phyloP scores from a whole-genome alignment of 192 early-diverging fungal genomes.

The Borealophlyctis nickersoniae region DNA sequence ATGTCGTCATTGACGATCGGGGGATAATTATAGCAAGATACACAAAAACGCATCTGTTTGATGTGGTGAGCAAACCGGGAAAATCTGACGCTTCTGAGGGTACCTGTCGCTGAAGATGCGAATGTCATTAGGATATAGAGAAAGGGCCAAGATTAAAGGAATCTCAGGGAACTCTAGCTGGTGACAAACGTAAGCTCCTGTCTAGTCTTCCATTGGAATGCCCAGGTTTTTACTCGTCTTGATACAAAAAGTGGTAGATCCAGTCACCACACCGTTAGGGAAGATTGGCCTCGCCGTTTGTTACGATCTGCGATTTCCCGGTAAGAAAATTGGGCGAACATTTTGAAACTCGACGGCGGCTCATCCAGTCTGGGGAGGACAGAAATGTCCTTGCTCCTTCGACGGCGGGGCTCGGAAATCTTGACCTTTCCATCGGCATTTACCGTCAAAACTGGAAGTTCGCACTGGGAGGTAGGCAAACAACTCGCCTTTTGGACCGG shows the following conservation, averaged over 20 bases:
- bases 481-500: too few relatives aligned
- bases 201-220: neutral
- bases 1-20: conserved; percentile 53
- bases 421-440: conserved; percentile 81
- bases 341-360: neutral
- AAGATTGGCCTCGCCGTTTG: conserved; percentile 41
- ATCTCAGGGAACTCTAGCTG: conserved; percentile 14
- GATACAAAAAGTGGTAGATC: conserved; percentile 7
- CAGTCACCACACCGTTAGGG: conserved; percentile 19
- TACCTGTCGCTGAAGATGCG: too few relatives aligned
- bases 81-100: neutral
- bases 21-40: conserved; percentile 59
- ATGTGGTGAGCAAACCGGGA: conserved; percentile 37
- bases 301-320: conserved; percentile 82
- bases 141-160: conserved; percentile 41
- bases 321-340: neutral
- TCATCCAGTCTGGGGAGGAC: neutral
- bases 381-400: conserved; percentile 46
- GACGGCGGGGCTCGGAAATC: conserved; percentile 43
- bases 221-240: neutral
- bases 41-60: conserved; percentile 80
- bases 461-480: conserved; percentile 42
- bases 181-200: conserved; percentile 1
- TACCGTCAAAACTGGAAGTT: conserved; percentile 73
- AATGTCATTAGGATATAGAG: neutral